Conservation (phyloP, 164 flowering plant species). For the Magnolia changhungtana region DNA sequence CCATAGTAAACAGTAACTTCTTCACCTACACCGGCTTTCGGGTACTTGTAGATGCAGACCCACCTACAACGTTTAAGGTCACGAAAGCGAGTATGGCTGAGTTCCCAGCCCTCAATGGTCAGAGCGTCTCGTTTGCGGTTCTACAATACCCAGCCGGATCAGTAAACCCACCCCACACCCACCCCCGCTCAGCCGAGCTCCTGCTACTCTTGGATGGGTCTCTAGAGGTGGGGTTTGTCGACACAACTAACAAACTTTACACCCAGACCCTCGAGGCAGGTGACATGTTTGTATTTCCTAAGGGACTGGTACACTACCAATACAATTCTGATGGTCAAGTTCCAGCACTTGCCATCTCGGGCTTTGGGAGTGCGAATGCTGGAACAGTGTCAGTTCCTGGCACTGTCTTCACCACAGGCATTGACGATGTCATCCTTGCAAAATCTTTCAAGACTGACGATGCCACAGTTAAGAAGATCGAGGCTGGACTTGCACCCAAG, state of each 20-base stretch:
- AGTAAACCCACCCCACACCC: slow-evolving; percentile 8
- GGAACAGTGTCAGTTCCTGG: slow-evolving; percentile 13
- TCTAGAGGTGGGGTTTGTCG: slow-evolving; percentile 5
- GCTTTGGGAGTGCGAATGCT: slow-evolving; percentile 28
- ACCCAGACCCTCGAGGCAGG: slow-evolving; percentile 5
- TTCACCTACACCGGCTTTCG: slow-evolving; percentile 4
- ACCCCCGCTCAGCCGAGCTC: slow-evolving; percentile 6
- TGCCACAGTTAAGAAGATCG: slow-evolving; percentile 11
- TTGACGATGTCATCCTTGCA: slow-evolving; percentile 5
- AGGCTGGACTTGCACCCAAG: slow-evolving; percentile 12
- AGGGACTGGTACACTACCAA: slow-evolving; percentile 7
- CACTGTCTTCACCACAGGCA: slow-evolving; percentile 6
- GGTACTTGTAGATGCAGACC: neutral
- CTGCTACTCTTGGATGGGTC: slow-evolving; percentile 1
- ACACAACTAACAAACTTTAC: slow-evolving; percentile 4
- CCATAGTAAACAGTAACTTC: neutral
- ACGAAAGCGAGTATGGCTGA: slow-evolving; percentile 29
- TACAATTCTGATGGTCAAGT: neutral
- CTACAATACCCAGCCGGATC: slow-evolving; percentile 1
- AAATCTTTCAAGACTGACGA: slow-evolving; percentile 13
- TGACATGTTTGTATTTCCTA: slow-evolving; percentile 6
- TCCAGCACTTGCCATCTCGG: slow-evolving; percentile 1
- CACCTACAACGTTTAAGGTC: neutral
- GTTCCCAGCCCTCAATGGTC: slow-evolving; percentile 32
- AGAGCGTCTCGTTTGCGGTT: slow-evolving; percentile 22